phyloP scores from a whole-genome alignment of 2,329 filamentous ascomycete genomes.

The Aspergillus sp. region DNA sequence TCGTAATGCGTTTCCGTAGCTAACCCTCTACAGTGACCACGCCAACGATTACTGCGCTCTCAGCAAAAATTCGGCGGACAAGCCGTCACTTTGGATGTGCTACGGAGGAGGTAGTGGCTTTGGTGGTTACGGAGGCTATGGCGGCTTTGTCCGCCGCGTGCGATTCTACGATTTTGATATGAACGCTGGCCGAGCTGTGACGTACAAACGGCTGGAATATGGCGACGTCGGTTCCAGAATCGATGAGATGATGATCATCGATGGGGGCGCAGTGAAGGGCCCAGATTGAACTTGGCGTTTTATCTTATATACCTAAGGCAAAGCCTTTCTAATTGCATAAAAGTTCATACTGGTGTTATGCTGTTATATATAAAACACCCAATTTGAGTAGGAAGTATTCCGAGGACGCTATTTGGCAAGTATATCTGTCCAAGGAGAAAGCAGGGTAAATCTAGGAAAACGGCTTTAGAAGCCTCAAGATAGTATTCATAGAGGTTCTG shows the following conservation, averaged over 20 bases:
- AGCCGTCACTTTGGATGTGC: constrained; percentile 90
- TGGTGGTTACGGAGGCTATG: constrained; percentile 91
- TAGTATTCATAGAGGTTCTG: too few species aligned
- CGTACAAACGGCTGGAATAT: constrained; percentile 85
- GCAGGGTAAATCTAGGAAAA: too few species aligned
- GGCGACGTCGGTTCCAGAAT: constrained; percentile 53
- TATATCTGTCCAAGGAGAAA: too few species aligned
- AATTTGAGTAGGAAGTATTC: not conserved
- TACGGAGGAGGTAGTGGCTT: constrained; percentile 91
- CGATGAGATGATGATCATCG: constrained; percentile 62
- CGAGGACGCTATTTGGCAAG: too few species aligned
- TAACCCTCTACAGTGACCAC: constrained; percentile 65
- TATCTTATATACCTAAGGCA: not conserved
- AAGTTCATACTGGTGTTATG: not conserved
- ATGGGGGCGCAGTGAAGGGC: constrained; percentile 54
- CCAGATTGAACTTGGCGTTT: constrained; percentile 12
- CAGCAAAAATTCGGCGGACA: constrained; percentile 53
- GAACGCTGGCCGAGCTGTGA: constrained; percentile 82
- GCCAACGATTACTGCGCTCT: constrained; percentile 95
- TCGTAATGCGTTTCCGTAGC: not conserved
- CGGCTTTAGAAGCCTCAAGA: too few species aligned
- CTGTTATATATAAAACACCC: not conserved
- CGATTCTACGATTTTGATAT: constrained; percentile 92
- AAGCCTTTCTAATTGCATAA: not conserved
- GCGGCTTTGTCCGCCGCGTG: constrained; percentile 77